phyloP scores from a whole-genome alignment of 306 rosid genomes.

The Citrullus amarus region DNA sequence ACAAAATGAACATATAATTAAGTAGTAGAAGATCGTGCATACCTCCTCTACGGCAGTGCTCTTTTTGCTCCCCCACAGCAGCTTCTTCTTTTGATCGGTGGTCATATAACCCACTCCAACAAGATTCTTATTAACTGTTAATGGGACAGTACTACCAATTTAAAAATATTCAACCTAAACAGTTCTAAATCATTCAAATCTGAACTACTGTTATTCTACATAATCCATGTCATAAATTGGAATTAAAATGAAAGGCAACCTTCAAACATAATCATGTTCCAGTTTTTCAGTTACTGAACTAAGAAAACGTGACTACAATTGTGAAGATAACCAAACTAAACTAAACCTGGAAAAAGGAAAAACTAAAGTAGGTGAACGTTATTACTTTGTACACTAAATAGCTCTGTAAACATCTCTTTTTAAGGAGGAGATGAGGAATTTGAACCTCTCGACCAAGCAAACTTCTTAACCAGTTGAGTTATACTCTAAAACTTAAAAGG shows the following conservation, averaged over 20 bases:
- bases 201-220: not conserved
- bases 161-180: not conserved
- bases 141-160: not conserved
- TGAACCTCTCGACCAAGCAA: not conserved
- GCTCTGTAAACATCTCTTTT: no score
- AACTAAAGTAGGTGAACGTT: not conserved
- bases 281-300: not conserved
- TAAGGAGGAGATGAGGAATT: not conserved
- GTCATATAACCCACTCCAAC: conserved; percentile 63
- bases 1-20: not conserved
- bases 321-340: not conserved
- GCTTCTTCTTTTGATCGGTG: conserved; percentile 95
- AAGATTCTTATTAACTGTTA: conserved; percentile 73
- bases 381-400: not conserved
- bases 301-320: not conserved
- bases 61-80: conserved; percentile 89
- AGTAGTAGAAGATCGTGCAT: conserved; percentile 9
- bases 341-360: not conserved
- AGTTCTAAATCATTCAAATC: not conserved
- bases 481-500: not conserved
- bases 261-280: not conserved
- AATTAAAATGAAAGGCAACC: not conserved
- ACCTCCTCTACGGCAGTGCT: conserved; percentile 66
- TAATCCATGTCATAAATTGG: not conserved
- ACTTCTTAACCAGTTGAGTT: no score